phyloP scores from a whole-genome alignment of 2,329 filamentous ascomycete genomes.

The Aspergillus sclerotialis region DNA sequence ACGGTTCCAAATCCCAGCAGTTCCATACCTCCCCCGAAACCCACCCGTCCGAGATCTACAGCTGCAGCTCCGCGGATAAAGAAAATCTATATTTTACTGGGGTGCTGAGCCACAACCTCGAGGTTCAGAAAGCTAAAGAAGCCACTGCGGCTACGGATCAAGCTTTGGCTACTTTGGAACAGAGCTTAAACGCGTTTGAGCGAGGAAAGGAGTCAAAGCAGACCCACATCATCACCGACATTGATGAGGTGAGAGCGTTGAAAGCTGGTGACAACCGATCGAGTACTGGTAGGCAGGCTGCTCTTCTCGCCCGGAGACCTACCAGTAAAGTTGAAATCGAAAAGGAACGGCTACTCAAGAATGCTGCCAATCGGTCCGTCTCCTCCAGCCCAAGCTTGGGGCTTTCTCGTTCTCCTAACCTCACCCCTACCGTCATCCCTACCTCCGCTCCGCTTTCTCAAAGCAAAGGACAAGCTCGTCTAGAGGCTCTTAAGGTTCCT shows the following conservation, averaged over 20 bases:
- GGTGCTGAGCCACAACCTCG: slow-evolving; percentile 51
- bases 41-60: slow-evolving; percentile 54
- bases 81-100: slow-evolving; percentile 50
- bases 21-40: slow-evolving; percentile 48
- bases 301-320: slow-evolving; percentile 21
- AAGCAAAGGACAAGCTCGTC: slow-evolving; percentile 30
- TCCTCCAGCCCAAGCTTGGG: slow-evolving; percentile 36
- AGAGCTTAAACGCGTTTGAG: slow-evolving; percentile 52
- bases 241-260: slow-evolving; percentile 31
- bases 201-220: slow-evolving; percentile 56
- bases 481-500: slow-evolving; percentile 39
- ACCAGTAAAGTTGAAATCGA: slow-evolving; percentile 33
- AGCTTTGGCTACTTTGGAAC: slow-evolving; percentile 53
- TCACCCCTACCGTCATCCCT: slow-evolving; percentile 29
- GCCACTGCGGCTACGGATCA: slow-evolving; percentile 52
- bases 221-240: slow-evolving; percentile 33
- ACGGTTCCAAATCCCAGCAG: slow-evolving; percentile 50
- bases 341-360: slow-evolving; percentile 36
- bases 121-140: slow-evolving; percentile 48
- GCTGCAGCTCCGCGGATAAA: slow-evolving; percentile 32
- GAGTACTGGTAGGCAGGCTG: slow-evolving; percentile 22
- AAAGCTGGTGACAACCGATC: slow-evolving; percentile 27
- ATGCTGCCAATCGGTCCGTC: slow-evolving; percentile 30
- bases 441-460: slow-evolving; percentile 37
- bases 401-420: slow-evolving; percentile 28